Evolutionary conservation across 345 rosid genomes (phyloP), one percentile per base, ranked within the genome.

Genomic region (Erodium maritimum): DNA sequence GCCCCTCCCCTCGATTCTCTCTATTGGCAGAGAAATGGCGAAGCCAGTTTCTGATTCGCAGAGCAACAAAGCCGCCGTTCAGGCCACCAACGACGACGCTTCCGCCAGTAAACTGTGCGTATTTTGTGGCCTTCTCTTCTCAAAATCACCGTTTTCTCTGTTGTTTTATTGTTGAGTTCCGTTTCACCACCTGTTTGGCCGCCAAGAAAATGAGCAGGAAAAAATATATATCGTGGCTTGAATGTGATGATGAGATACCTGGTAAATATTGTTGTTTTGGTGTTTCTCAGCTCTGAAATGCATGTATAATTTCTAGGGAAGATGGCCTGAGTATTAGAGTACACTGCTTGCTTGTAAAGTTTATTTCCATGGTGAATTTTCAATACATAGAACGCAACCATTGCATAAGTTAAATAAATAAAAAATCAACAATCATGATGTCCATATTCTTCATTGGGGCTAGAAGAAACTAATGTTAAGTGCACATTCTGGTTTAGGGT

Each of bases 71-170:
- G 86, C 81, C 16, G 96, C 95, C 2, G 94, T 93, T 67, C 99
- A 89, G 73, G 96, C 96, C 34, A 89, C 96, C 1, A 93, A 89
- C 80, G 99, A 86, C 73, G 95, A 93, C 65, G 96, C 95, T 54
- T 85, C 99, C 20, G 96, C 96, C 69, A 87, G 96, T 65, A 89
- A 89, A 77, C 72, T 85, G 96, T 89, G 54, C 50, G 82, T 59
- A 25, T 37, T 37, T 12, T 11, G 1, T 11, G 10, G 10, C 10
- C 1, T 37, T 37, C 10, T 37, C 11, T 37, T 37, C 46, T 37
- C 46, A 1, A 11, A 37, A 37, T 37, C 46, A 12, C 10, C 6
- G 10, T 37, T 37, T 37, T 37, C 46, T 37, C 46, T 37, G 46
- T 5, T 12, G 46, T 37, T 12, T 21, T 55, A 21, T 55, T 11